A percentile compares a stretch with the other conserved stretches of the same genome.
phyloP scores from a whole-genome alignment of 2,329 filamentous ascomycete species.

The Phoma sp. region DNA sequence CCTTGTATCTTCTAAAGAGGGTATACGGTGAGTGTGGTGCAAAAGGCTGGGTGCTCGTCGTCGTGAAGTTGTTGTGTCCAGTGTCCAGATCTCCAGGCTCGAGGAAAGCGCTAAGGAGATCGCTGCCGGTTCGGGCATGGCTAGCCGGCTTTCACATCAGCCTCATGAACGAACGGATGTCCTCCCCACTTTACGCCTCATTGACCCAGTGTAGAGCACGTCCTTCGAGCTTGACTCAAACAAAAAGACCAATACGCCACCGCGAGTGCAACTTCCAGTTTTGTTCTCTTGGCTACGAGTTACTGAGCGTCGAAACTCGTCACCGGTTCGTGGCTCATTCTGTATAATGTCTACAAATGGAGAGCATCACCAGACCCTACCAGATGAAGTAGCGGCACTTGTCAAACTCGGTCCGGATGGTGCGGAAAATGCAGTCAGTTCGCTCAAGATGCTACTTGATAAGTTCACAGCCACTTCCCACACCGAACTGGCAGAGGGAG shows the following conservation, averaged over 20 bases:
- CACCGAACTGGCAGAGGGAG: constrained; percentile 5
- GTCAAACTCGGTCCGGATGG: background rate
- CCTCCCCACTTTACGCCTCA: constrained; percentile 1
- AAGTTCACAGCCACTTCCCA: constrained; percentile 3
- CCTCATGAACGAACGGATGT: constrained; percentile 5
- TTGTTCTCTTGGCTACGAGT: background rate
- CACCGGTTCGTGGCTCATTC: background rate
- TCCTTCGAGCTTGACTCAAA: constrained; percentile 10
- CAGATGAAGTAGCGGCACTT: constrained; percentile 5
- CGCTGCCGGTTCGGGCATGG: constrained; percentile 24
- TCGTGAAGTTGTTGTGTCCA: constrained; percentile 25
- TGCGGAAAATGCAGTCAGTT: background rate
- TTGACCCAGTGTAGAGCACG: constrained; percentile 3
- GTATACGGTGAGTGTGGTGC: constrained; percentile 29
- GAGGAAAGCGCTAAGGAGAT: constrained; percentile 29
- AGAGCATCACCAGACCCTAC: background rate
- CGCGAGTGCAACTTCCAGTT: background rate
- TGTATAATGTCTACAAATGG: constrained; percentile 1
- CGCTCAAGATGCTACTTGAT: constrained; percentile 1
- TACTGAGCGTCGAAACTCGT: background rate
- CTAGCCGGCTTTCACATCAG: constrained; percentile 22
- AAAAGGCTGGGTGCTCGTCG: constrained; percentile 15
- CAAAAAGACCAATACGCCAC: background rate
- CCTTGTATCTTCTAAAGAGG: constrained; percentile 19
- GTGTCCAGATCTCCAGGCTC: constrained; percentile 38